Conservation (phyloP, 1,284 basidiomycete species). For the Mycena sp. region DNA sequence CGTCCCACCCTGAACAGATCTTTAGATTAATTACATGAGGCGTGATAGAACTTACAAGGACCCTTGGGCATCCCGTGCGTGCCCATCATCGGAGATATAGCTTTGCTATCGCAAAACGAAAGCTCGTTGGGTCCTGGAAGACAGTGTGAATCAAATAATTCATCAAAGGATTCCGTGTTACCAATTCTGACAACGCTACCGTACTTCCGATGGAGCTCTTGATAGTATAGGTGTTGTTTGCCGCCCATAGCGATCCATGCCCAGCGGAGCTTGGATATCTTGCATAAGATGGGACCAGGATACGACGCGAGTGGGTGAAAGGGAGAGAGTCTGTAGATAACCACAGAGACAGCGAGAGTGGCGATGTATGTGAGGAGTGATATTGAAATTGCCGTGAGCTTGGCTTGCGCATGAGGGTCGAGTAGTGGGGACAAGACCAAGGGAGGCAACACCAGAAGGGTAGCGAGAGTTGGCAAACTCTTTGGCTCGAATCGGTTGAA, state of each 20-base stretch:
- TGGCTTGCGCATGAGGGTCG: neutral
- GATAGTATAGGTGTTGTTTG: conserved; percentile 21
- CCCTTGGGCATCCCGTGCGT: conserved; percentile 42
- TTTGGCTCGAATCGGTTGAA: conserved; percentile 22
- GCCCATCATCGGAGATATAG: conserved; percentile 40
- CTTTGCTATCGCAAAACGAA: conserved; percentile 40
- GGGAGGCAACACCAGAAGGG: conserved; percentile 18
- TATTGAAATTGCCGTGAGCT: neutral
- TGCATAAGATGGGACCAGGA: conserved; percentile 21
- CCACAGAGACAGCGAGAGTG: conserved; percentile 10
- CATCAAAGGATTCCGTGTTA: neutral
- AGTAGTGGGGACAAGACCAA: conserved; percentile 2
- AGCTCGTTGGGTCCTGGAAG: conserved; percentile 46
- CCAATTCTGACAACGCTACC: conserved; percentile 23
- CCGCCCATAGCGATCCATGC: conserved; percentile 7
- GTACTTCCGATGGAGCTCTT: conserved; percentile 16
- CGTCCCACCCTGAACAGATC: conserved; percentile 32
- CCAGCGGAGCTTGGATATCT: conserved; percentile 23
- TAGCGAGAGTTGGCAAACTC: neutral
- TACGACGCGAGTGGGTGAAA: conserved; percentile 24
- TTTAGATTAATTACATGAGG: neutral
- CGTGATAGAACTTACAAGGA: conserved; percentile 22
- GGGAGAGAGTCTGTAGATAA: conserved; percentile 14
- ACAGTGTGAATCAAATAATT: neutral
- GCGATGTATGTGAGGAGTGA: neutral